Evolutionary conservation across 805 yeast genomes (phyloP).

Genomic region (Diddensiella santjacobensis): DNA sequence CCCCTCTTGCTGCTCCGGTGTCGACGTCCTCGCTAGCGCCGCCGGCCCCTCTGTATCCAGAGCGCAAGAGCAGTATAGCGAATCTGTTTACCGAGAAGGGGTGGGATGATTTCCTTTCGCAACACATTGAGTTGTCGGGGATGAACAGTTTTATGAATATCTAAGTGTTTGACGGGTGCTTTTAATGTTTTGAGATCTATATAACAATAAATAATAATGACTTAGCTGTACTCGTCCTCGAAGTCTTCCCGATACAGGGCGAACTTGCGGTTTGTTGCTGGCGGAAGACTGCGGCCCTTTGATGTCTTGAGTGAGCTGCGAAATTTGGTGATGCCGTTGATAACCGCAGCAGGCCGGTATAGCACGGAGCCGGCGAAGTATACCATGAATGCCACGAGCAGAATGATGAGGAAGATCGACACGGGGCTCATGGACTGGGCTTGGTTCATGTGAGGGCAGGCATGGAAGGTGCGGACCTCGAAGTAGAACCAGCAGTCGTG

Average conservation of each 20-base stretch:
- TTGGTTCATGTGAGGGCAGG: constrained; percentile 76
- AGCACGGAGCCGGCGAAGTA: constrained; percentile 25
- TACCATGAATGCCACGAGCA: constrained; percentile 38
- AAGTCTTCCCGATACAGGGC: not conserved
- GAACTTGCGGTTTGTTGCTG: not conserved
- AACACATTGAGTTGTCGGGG: constrained; percentile 24
- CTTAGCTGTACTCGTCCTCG: constrained; percentile 9
- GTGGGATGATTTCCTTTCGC: constrained; percentile 25
- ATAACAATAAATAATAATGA: constrained; percentile 1
- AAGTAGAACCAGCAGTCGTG: constrained; percentile 80
- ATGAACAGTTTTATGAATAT: constrained; percentile 18
- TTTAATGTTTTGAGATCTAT: not conserved
- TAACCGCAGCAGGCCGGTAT: constrained; percentile 12
- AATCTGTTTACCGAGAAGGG: constrained; percentile 15
- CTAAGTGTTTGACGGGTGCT: constrained; percentile 1
- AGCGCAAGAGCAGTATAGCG: constrained; percentile 2
- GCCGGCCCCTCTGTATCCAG: constrained; percentile 2
- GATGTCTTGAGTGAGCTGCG: not conserved
- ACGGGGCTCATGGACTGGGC: constrained; percentile 48
- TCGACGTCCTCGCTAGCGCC: not conserved
- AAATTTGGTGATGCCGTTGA: constrained; percentile 7
- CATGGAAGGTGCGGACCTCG: constrained; percentile 79
- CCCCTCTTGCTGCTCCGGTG: not conserved
- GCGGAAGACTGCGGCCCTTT: not conserved
- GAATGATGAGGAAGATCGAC: constrained; percentile 62